Percentiles rank a stretch among this genome's conserved stretches.
These are phyloP conservation scores for Pisolithus thermaeus DNA, from an alignment of 1,284 basidiomycete species.

Conservation along the genomic window DNA sequence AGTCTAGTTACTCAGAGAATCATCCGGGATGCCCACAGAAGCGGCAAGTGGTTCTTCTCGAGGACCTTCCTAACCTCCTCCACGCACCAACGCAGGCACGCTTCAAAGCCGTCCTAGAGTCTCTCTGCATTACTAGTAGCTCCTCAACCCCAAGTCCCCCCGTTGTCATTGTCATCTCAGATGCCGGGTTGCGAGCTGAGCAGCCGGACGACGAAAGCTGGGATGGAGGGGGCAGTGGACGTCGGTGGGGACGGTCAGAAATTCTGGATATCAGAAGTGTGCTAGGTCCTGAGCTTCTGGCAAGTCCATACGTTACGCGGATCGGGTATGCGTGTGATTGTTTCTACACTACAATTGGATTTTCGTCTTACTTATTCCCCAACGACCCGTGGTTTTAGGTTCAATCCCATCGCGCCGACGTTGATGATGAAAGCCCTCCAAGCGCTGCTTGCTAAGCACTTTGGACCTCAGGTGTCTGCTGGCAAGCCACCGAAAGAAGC, in stretches of 20 bases:
- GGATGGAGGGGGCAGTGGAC: constrained; percentile 35
- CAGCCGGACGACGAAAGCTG: constrained; percentile 49
- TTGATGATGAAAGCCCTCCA: constrained; percentile 78
- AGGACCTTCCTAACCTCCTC: constrained; percentile 89
- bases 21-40: constrained; percentile 14
- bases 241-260: constrained; percentile 39
- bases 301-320: constrained; percentile 64
- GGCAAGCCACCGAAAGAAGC: constrained; percentile 51
- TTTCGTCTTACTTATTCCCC: neutral
- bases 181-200: constrained; percentile 72
- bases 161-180: constrained; percentile 80
- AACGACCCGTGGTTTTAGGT: constrained; percentile 42
- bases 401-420: constrained; percentile 88
- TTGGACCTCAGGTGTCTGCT: constrained; percentile 19
- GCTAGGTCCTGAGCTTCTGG: constrained; percentile 54
- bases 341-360: constrained; percentile 1
- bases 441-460: constrained; percentile 50
- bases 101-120: constrained; percentile 70
- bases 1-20: neutral
- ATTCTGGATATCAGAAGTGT: constrained; percentile 67
- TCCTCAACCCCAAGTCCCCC: constrained; percentile 44
- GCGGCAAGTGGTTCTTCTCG: constrained; percentile 72
- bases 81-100: constrained; percentile 66
- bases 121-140: constrained; percentile 42
- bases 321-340: constrained; percentile 52